Evolutionary conservation across 2,329 filamentous ascomycete species (phyloP), one percentile per base, ranked within the genome.

Genomic region (Cytospora paraplurivora): DNA sequence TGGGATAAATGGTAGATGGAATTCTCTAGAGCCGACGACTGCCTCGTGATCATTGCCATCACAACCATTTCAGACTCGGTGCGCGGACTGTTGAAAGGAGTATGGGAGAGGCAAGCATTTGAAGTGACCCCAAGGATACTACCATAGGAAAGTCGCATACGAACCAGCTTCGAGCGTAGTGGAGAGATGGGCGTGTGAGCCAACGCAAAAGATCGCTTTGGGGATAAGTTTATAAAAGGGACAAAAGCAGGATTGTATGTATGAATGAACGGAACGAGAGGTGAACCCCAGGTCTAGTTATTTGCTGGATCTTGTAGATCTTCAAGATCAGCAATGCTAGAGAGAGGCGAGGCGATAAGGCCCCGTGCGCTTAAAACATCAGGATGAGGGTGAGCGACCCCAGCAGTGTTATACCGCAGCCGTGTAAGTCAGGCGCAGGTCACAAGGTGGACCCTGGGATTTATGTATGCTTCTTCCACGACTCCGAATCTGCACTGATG

Each of bases 391-490:
- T 50, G 50, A 50, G 63, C 59, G 56, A 47, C 35, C 55, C 59
- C 33, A 50, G 32, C 35, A 49, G 44, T 62, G 47, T 65, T 55
- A 59, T 59, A 63, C 55, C 56, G 56, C 27, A 56, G 52, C 51
- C 19, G 55, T 50, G 38, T 41, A 59, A 62, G 59, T 53, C 52
- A 34, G 35, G 49, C 8, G n/a, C 51, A 50, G 37, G 35, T 55
- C 51, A 59, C 63, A 63, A 47, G 63, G 63, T 63, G 49, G 44
- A 44, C 56, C 60, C 52, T 37, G 21, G 33, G 17, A 57, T 15
- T 27, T 27, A 27, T 13, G 12, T 47, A 47, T 47, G n/a, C 44
- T 47, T 47, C n/a, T 47, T 47, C 44, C 44, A 47, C 44, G 44
- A 17, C 44, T 47, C 21, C 44, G 37, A 44, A 51, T 52, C 60